phyloP scores from a whole-genome alignment of 208 protist genomes.

The Leishmania mexicana region DNA sequence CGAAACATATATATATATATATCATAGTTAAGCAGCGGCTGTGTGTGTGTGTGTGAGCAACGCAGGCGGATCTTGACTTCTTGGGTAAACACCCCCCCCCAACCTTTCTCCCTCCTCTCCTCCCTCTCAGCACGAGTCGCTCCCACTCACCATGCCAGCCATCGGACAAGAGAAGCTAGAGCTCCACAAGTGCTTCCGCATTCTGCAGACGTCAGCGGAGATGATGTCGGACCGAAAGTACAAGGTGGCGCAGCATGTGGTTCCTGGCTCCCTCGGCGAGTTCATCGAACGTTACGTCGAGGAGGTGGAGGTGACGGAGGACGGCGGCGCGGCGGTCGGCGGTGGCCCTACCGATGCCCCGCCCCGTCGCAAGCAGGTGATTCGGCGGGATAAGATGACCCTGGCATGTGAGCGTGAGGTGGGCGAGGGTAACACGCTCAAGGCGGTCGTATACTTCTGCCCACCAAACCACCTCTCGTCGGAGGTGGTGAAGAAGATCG shows the following conservation, averaged over 20 bases:
- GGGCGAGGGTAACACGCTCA: conserved; percentile 40
- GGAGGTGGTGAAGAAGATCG: conserved; percentile 62
- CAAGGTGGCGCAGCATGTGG: conserved; percentile 50
- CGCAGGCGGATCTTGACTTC: neutral
- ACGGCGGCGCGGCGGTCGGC: neutral
- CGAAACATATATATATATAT: neutral
- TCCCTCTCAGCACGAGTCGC: neutral
- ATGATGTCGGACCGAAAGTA: conserved; percentile 90
- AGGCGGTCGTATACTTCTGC: conserved; percentile 80
- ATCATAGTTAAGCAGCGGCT: neutral
- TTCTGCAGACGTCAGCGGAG: conserved; percentile 76
- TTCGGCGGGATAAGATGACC: conserved; percentile 87
- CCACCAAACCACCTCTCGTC: conserved; percentile 58
- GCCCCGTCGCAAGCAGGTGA: conserved; percentile 27
- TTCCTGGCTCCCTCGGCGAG: conserved; percentile 57
- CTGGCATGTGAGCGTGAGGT: conserved; percentile 66
- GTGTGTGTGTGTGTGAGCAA: neutral
- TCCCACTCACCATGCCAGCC: conserved; percentile 42
- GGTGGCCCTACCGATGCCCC: neutral
- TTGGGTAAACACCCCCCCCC: neutral
- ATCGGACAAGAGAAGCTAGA: conserved; percentile 77
- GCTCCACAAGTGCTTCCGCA: conserved; percentile 79
- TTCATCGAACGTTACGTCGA: conserved; percentile 73
- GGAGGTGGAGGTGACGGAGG: conserved; percentile 22
- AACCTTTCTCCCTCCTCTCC: neutral